Conservation (phyloP, 2,329 filamentous ascomycete species). For the Cladophialophora bantiana region DNA sequence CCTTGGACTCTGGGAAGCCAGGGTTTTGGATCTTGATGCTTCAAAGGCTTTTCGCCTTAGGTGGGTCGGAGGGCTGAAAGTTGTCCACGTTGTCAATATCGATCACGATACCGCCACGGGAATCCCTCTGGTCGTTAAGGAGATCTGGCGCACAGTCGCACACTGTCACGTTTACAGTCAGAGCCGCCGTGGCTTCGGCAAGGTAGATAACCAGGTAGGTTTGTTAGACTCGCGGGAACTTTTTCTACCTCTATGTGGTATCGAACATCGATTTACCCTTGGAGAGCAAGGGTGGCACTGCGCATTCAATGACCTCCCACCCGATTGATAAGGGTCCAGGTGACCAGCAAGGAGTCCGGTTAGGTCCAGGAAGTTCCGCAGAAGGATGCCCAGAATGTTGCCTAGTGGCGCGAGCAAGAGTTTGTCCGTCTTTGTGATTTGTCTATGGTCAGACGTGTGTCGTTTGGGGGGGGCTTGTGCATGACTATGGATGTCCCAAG, state of each 20-base stretch:
- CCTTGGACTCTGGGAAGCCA: not conserved
- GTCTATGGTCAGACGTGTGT: conserved; percentile 20
- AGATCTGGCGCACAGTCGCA: no score
- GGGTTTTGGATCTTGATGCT: not conserved
- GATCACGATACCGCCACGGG: no score
- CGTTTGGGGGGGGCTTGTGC: conserved; percentile 4
- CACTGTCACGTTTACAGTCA: no score
- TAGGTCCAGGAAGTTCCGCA: not conserved
- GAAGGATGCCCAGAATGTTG: not conserved
- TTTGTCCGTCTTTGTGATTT: conserved; percentile 17
- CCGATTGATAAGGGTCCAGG: not conserved
- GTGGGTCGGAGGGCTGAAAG: no score
- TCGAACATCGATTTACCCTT: not conserved
- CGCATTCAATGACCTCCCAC: not conserved
- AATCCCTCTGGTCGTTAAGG: no score
- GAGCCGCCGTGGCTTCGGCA: no score
- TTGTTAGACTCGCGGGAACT: no score
- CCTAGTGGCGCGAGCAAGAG: not conserved
- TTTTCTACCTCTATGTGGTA: not conserved
- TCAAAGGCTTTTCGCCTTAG: not conserved
- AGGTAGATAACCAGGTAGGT: no score
- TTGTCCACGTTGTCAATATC: no score
- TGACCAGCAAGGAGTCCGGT: not conserved
- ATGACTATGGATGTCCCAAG: not conserved
- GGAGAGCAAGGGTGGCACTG: not conserved